These are phyloP conservation scores for Fusarium tjaetaba DNA, from an alignment of 2,329 filamentous ascomycete genomes.

Conservation along the genomic window DNA sequence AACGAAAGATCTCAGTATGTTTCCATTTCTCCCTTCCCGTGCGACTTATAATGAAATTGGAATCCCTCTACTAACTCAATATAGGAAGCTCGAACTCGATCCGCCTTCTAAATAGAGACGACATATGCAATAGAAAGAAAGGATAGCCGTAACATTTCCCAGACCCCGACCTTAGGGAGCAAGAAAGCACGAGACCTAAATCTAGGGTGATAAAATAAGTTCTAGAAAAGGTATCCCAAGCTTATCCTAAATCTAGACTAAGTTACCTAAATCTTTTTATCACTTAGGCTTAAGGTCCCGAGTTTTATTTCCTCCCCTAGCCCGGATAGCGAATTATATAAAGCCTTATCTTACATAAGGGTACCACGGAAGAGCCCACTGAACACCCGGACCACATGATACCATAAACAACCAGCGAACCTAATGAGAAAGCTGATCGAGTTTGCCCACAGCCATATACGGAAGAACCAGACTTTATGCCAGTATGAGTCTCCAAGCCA, in stretches of 20 bases:
- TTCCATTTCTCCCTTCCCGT: fast-evolving
- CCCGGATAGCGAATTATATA: too few species aligned
- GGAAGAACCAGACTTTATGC: slow-evolving; percentile 10
- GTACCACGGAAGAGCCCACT: fast-evolving
- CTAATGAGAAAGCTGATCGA: neutral
- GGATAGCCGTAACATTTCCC: too few species aligned
- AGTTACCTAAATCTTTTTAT: too few species aligned
- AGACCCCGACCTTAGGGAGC: too few species aligned
- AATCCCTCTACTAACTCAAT: neutral
- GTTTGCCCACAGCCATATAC: neutral
- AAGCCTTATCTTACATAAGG: neutral
- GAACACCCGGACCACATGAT: neutral
- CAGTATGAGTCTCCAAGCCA: neutral
- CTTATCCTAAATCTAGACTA: too few species aligned
- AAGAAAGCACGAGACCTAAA: too few species aligned
- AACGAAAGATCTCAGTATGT: slow-evolving; percentile 85
- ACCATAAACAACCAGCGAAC: neutral
- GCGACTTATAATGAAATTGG: fast-evolving
- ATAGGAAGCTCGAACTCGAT: neutral
- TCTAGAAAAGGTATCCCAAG: too few species aligned
- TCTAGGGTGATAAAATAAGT: too few species aligned
- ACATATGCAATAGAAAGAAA: too few species aligned
- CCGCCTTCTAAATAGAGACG: too few species aligned
- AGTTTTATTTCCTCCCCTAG: too few species aligned
- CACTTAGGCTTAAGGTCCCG: too few species aligned